Conservation (phyloP, 148 eudicot species). For the Rhododendron griersonianum region DNA sequence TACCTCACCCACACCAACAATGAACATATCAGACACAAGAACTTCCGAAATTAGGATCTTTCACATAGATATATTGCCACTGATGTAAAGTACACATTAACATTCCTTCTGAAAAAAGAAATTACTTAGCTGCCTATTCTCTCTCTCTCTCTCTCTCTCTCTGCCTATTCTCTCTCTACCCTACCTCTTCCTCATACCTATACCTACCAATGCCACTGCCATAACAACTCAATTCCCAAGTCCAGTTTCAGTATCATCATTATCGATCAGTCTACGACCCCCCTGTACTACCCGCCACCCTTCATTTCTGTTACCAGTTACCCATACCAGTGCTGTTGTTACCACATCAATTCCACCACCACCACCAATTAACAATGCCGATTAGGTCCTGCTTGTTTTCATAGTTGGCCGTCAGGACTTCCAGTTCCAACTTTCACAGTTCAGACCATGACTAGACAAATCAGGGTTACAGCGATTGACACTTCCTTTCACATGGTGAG, state of each 20-base stretch:
- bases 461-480: not conserved
- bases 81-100: not conserved
- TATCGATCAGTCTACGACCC: not conserved
- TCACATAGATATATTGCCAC: not conserved
- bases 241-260: not conserved
- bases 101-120: not conserved
- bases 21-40: not conserved
- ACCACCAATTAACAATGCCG: not conserved
- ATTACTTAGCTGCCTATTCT: not conserved
- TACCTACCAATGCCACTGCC: not conserved
- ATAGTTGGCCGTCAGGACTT: not conserved
- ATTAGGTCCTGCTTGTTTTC: not conserved
- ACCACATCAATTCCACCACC: not conserved
- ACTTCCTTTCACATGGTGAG: not conserved
- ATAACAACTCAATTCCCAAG: not conserved
- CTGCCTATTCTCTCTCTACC: not conserved
- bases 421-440: not conserved
- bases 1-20: not conserved
- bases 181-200: not conserved
- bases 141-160: not conserved
- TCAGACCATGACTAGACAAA: not conserved
- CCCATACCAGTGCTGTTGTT: not conserved
- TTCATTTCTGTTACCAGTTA: not conserved
- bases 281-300: not conserved
- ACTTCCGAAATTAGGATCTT: not conserved